Conservation (phyloP, 129 eudicot species). For the Pittosporum tobira region DNA sequence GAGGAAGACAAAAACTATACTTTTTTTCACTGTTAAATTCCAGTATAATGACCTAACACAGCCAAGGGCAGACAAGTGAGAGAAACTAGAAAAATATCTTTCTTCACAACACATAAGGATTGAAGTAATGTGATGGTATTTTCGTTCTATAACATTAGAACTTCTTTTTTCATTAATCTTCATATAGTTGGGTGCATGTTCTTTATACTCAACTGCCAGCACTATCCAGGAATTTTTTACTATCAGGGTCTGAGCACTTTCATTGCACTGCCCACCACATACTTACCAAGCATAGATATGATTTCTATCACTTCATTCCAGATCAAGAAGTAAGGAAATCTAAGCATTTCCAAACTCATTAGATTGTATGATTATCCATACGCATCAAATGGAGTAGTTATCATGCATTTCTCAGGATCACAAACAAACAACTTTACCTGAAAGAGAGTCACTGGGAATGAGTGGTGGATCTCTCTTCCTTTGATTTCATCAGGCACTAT, state of each 20-base stretch:
- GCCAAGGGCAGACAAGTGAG: background rate
- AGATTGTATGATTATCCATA: background rate
- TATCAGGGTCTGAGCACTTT: background rate
- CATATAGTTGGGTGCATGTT: background rate
- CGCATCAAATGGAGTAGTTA: background rate
- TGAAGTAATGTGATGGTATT: background rate
- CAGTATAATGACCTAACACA: background rate
- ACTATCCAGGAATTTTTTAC: background rate
- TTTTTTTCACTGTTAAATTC: background rate
- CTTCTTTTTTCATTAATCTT: background rate
- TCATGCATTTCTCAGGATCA: background rate
- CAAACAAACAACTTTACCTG: slow-evolving; percentile 37
- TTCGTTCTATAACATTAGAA: no score
- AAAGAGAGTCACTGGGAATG: slow-evolving; percentile 93
- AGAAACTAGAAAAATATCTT: background rate
- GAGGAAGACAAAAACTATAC: background rate
- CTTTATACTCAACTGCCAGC: background rate
- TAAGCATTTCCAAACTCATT: background rate
- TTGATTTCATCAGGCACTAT: slow-evolving; percentile 94
- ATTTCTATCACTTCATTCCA: background rate
- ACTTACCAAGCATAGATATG: slow-evolving; percentile 2
- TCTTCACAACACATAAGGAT: background rate
- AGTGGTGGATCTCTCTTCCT: slow-evolving; percentile 95
- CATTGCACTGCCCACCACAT: background rate
- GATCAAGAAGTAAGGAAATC: background rate